Evolutionary conservation across 352 stramenopile species (phyloP).

Genomic region (Halophytophthora batemanensis): DNA sequence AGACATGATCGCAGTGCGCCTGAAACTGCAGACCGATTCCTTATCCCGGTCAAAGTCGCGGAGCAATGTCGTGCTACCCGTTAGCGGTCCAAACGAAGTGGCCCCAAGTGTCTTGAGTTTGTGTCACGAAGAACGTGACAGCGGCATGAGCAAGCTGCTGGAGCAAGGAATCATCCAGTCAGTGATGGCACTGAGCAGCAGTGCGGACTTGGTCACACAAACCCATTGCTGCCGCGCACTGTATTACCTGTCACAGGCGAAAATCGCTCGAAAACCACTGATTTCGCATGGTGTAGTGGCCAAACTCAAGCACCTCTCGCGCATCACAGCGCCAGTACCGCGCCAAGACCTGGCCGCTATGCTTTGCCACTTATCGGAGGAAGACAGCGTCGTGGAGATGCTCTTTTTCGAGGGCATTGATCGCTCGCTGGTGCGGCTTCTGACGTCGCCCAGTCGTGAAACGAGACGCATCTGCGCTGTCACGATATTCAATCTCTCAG

Average conservation of each 20-base stretch:
- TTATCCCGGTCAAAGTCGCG: conserved; percentile 1
- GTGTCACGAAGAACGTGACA: conserved; percentile 6
- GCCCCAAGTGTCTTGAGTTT: conserved; percentile 1
- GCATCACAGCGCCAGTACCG: conserved; percentile 23
- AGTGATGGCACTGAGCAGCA: conserved; percentile 40
- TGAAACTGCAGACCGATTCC: conserved; percentile 12
- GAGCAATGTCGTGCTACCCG: conserved; percentile 1
- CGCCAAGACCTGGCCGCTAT: conserved; percentile 66
- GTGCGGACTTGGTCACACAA: conserved; percentile 48
- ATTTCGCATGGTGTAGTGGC: conserved; percentile 45
- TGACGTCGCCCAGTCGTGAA: conserved; percentile 40
- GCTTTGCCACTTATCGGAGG: conserved; percentile 65
- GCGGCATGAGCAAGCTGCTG: conserved; percentile 38
- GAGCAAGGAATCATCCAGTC: conserved; percentile 70
- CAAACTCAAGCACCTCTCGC: conserved; percentile 42
- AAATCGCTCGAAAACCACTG: conserved; percentile 49
- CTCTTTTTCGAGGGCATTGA: conserved; percentile 75
- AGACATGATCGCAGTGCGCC: conserved; percentile 58
- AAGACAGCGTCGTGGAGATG: conserved; percentile 46
- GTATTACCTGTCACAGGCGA: conserved; percentile 52
- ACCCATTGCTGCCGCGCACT: conserved; percentile 65
- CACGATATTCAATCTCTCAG: conserved; percentile 69
- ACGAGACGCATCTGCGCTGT: conserved; percentile 71
- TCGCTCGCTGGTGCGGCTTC: conserved; percentile 46
- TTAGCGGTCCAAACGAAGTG: background rate